These are phyloP conservation scores for Pinus tabuliformis DNA, from an alignment of 75 land plant genomes.

Conservation along the genomic window DNA sequence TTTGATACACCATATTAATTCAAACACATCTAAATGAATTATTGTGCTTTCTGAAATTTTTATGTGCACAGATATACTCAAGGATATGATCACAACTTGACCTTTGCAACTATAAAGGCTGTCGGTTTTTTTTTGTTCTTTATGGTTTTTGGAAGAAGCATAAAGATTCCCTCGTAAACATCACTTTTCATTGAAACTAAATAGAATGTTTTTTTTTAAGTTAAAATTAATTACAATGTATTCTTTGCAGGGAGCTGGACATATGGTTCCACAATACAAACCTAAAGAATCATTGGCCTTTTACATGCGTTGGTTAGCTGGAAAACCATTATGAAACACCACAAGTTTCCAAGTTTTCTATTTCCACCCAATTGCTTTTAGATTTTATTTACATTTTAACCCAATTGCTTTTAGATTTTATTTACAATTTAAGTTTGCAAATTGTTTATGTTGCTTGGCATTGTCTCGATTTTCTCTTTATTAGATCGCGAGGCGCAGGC, in stretches of 20 bases:
- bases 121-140: conserved; percentile 1
- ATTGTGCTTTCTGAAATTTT: neutral
- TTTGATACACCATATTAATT: no score
- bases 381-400: neutral
- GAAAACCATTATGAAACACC: conserved; percentile 20
- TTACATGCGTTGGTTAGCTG: conserved; percentile 57
- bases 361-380: neutral
- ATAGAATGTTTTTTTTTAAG: neutral
- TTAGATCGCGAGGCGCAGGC: neutral
- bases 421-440: neutral
- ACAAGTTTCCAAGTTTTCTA: neutral
- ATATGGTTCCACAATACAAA: conserved; percentile 91
- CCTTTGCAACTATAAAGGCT: conserved; percentile 70
- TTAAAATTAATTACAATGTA: neutral
- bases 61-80: conserved; percentile 47
- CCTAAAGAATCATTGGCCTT: conserved; percentile 72
- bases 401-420: neutral
- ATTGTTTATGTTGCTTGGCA: neutral
- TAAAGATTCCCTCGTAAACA: no score
- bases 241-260: conserved; percentile 77
- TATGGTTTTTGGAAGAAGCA: neutral
- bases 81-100: conserved; percentile 63
- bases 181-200: no score
- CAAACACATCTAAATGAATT: neutral
- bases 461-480: neutral